phyloP scores from a whole-genome alignment of 306 rosid genomes.

The Acacia crassicarpa region DNA sequence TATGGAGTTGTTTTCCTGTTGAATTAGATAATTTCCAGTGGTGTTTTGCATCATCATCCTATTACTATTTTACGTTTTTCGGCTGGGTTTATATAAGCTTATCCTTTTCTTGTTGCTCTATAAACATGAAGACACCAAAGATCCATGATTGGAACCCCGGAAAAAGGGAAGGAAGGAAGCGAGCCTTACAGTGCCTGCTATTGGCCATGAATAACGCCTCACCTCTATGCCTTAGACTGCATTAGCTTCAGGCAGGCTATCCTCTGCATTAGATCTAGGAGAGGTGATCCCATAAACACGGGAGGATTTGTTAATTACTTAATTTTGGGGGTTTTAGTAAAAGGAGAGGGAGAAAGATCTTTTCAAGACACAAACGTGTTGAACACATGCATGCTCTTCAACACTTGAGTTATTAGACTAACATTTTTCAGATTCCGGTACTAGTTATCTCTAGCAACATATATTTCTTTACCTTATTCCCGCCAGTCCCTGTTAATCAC shows the following conservation, averaged over 20 bases:
- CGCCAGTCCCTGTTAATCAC: neutral
- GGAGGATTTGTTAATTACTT: conserved; percentile 1
- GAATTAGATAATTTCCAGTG: no score
- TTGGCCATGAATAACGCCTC: neutral
- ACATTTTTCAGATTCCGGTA: neutral
- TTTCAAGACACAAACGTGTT: neutral
- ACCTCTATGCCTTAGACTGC: neutral
- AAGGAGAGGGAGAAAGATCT: neutral
- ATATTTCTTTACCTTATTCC: neutral
- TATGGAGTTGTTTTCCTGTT: no score
- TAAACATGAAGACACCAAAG: neutral
- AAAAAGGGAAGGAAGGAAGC: no score
- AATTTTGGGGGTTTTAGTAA: conserved; percentile 3
- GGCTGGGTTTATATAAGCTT: neutral
- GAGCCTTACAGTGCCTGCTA: no score
- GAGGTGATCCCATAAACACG: neutral
- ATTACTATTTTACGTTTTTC: neutral
- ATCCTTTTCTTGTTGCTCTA: neutral
- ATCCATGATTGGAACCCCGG: neutral
- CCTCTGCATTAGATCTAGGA: neutral
- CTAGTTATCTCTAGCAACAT: neutral
- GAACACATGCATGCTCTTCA: conserved; percentile 8
- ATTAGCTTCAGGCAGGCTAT: neutral
- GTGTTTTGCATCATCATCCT: no score
- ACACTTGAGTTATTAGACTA: neutral